A percentile compares a stretch with the other conserved stretches of the same genome.
Evolutionary conservation across 139 green algal genomes (phyloP).

Genomic region (Asterochloris sp.): DNA sequence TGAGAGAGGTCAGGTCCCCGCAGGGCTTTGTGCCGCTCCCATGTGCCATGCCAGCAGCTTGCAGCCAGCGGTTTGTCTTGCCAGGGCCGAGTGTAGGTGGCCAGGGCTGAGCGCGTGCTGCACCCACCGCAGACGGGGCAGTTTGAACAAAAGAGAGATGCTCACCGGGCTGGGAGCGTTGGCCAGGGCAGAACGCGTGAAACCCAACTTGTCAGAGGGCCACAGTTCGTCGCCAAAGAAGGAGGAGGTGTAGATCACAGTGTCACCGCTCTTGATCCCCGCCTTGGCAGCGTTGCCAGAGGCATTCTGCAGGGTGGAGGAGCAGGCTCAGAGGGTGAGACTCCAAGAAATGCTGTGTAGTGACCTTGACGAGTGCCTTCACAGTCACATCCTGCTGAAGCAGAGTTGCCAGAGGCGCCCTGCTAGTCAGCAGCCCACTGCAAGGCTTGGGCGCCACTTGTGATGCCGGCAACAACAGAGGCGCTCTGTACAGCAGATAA

Average conservation of each 20-base stretch:
- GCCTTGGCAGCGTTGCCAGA: conserved; percentile 91
- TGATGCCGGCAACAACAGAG: not conserved
- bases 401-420: not conserved
- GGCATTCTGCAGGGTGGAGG: conserved; percentile 31
- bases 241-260: conserved; percentile 78
- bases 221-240: conserved; percentile 99
- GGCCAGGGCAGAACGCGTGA: conserved; percentile 51
- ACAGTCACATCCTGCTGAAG: not conserved
- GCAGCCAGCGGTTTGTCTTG: no score
- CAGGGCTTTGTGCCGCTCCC: no score
- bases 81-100: no score
- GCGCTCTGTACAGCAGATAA: no score
- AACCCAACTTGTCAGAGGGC: conserved; percentile 79
- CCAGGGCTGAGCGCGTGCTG: no score
- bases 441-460: not conserved
- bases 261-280: conserved; percentile 56
- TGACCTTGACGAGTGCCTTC: not conserved
- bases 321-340: not conserved
- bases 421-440: not conserved
- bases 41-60: no score
- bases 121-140: no score
- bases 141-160: conserved; percentile 19
- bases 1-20: no score
- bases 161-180: conserved; percentile 68
- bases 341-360: not conserved